Conservation (phyloP, 2,329 filamentous ascomycete genomes). For the Fusarium napiforme region DNA sequence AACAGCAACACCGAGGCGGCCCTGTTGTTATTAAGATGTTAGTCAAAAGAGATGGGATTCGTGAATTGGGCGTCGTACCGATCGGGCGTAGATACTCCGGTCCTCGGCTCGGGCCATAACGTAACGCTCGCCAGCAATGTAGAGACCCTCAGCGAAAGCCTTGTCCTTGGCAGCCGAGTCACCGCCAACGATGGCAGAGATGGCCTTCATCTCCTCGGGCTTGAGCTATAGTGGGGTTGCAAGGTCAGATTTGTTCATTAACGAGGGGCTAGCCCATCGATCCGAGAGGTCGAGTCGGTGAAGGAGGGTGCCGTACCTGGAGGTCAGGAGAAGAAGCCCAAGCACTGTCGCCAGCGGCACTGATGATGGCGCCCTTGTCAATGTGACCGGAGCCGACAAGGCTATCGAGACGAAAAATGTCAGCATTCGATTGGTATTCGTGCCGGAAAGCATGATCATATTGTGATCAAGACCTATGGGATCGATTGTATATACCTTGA, state of each 20-base stretch:
- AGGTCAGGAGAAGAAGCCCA: conserved; percentile 81
- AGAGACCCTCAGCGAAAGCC: conserved; percentile 77
- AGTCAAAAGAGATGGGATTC: background rate
- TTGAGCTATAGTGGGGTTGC: conserved; percentile 45
- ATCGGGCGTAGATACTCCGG: conserved; percentile 84
- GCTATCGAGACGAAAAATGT: conserved; percentile 59
- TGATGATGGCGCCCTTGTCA: conserved; percentile 88
- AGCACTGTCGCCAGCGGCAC: conserved; percentile 79
- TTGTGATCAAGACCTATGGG: background rate
- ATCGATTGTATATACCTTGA: conserved; percentile 55
- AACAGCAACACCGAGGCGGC: conserved; percentile 82
- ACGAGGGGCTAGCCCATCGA: conserved; percentile 1
- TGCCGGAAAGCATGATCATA: background rate
- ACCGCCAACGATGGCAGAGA: conserved; percentile 63
- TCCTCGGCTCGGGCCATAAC: conserved; percentile 81
- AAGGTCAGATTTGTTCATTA: conserved; percentile 15
- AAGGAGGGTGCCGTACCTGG: conserved; percentile 65
- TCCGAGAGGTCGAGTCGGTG: conserved; percentile 1
- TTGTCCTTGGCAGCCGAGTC: conserved; percentile 66
- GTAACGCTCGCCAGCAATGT: conserved; percentile 81
- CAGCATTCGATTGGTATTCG: conserved; percentile 37
- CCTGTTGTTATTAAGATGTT: conserved; percentile 53
- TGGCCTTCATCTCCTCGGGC: conserved; percentile 67
- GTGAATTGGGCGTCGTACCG: conserved; percentile 64
- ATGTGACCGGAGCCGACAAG: conserved; percentile 82